A percentile compares a stretch with the other conserved stretches of the same genome.
phyloP scores from a whole-genome alignment of 2,329 filamentous ascomycete species.

The Clarireedia hainanense region DNA sequence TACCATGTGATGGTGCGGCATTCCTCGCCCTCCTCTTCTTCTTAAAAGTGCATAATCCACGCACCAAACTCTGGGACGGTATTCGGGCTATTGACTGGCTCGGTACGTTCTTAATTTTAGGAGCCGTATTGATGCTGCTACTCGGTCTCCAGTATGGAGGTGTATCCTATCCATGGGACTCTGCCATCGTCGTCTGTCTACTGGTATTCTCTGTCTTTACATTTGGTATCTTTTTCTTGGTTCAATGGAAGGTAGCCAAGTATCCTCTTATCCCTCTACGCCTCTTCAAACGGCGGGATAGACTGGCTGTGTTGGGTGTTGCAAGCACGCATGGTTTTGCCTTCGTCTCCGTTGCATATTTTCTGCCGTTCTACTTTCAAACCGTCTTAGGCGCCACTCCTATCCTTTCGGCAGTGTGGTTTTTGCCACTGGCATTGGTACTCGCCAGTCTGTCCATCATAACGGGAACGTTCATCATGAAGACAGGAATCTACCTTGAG shows the following conservation, averaged over 20 bases:
- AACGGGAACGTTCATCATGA: slow-evolving; percentile 59
- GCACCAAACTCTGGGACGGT: slow-evolving; percentile 46
- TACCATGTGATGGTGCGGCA: slow-evolving; percentile 19
- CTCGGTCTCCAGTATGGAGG: slow-evolving; percentile 80
- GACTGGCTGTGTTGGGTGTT: not conserved
- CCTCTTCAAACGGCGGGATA: slow-evolving; percentile 53
- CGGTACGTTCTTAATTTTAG: slow-evolving; percentile 56
- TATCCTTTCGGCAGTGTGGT: slow-evolving; percentile 64
- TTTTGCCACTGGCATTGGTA: slow-evolving; percentile 60
- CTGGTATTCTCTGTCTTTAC: slow-evolving; percentile 61
- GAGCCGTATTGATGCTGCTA: slow-evolving; percentile 73
- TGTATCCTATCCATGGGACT: slow-evolving; percentile 60
- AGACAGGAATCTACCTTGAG: slow-evolving; percentile 39
- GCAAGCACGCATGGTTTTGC: slow-evolving; percentile 39
- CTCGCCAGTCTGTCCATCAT: slow-evolving; percentile 51
- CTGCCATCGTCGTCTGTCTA: slow-evolving; percentile 67
- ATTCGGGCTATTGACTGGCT: slow-evolving; percentile 51
- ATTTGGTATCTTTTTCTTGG: slow-evolving; percentile 55
- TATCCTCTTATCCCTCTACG: slow-evolving; percentile 71
- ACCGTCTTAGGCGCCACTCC: slow-evolving; percentile 61
- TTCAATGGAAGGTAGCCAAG: slow-evolving; percentile 62
- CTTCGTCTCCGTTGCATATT: slow-evolving; percentile 43
- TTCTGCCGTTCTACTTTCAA: slow-evolving; percentile 64
- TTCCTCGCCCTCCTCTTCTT: slow-evolving; percentile 50
- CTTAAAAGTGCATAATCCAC: slow-evolving; percentile 57